Conservation (phyloP, 2,329 filamentous ascomycete species). For the Fusarium multiceps region DNA sequence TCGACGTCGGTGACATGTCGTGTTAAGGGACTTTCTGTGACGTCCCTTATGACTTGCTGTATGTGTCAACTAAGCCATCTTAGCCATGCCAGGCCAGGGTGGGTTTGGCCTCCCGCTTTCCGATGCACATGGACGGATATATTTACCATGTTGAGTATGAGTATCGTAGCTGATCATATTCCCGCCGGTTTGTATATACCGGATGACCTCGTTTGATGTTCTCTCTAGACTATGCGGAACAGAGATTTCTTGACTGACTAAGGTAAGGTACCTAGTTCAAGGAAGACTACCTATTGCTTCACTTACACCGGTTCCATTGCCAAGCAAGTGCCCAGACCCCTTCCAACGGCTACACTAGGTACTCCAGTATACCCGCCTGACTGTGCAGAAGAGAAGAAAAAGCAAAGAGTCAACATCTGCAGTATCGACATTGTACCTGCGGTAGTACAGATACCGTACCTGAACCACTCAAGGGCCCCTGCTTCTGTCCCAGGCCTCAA, state of each 20-base stretch:
- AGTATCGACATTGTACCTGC: constrained; percentile 9
- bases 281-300: not conserved
- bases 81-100: constrained; percentile 1
- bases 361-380: not conserved
- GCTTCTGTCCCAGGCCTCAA: not conserved
- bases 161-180: not conserved
- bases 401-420: constrained; percentile 22
- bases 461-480: constrained; percentile 10
- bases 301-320: constrained; percentile 12
- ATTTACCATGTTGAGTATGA: constrained; percentile 24
- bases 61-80: not conserved
- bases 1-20: constrained; percentile 21
- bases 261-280: not conserved
- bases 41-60: constrained; percentile 20
- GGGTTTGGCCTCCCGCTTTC: constrained; percentile 17
- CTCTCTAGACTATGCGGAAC: not conserved
- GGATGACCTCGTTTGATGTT: not conserved
- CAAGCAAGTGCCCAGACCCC: constrained; percentile 4
- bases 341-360: constrained; percentile 14
- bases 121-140: constrained; percentile 8
- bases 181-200: not conserved
- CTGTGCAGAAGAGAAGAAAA: constrained; percentile 28
- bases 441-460: not conserved
- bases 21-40: constrained; percentile 30
- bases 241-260: not conserved